Base-by-base conservation (phyloP, 2,329 filamentous ascomycete species). In the Cylindrodendrum hubeiense region DNA sequence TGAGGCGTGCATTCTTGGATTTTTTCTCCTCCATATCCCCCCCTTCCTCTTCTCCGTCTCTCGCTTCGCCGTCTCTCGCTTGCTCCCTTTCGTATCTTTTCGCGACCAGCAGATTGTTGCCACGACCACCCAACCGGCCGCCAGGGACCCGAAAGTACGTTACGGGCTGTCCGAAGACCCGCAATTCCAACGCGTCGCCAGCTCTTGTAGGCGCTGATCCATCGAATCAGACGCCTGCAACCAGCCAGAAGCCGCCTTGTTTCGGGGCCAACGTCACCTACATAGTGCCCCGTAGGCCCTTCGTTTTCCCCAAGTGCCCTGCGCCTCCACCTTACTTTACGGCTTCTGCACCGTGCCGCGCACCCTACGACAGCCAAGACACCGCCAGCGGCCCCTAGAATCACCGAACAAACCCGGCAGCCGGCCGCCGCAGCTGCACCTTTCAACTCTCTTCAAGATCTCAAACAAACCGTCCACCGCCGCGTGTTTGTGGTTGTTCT, bases 181-280 rank as follows among this genome's bases (percentile, higher is more conserved):
- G 66, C 63, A 63, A 60, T 65, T 66, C 60, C 54, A 60, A 68
- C 68, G 60, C 70, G 67, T 71, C 52, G 60, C 47, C 64, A 47
- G 49, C 61, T 43, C 57, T 50, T 44, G 26, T 56, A 46, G 49
- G 58, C 43, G 41, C 22, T 26, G 51, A 68, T 59, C 44, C 17
- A 39, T 21, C 71, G 68, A 73, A 73, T 73, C 63, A 73, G 37
- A 54, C 34, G 17, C 41, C 51, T n/a, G 19, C 43, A 41, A 57
- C 60, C 22, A 53, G 59, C 55, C 53, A 39, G 30, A 64, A 66
- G 55, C 58, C 56, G 59, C 67, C 61, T 56, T 56, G 61, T 51
- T 63, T 55, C 53, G 51, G 61, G 54, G 52, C 50, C 43, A 53
- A 54, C 66, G 60, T 64, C 60, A 67, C 68, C 68, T 19, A 44